Conservation (phyloP, 176 grass and related monocot genomes). For the Cymbopogon citratus region DNA sequence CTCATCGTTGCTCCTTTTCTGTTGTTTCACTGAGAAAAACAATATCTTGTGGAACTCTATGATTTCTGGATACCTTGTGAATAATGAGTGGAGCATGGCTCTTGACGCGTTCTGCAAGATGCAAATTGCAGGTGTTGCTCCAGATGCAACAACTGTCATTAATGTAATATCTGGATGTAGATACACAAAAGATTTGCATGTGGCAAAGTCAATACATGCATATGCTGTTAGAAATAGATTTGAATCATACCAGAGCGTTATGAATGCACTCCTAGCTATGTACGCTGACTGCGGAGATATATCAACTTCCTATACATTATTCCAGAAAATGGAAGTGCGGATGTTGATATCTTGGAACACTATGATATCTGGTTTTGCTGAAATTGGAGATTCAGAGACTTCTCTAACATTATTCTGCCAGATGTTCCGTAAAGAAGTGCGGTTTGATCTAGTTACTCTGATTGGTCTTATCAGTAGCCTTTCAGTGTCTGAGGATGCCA, state of each 20-base stretch:
- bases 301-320: constrained; percentile 44
- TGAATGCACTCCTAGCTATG: constrained; percentile 58
- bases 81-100: constrained; percentile 30
- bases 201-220: constrained; percentile 57
- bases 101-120: constrained; percentile 35
- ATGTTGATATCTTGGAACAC: constrained; percentile 70
- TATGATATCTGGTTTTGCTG: constrained; percentile 56
- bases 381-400: constrained; percentile 27
- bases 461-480: constrained; percentile 46
- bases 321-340: constrained; percentile 29
- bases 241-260: constrained; percentile 31
- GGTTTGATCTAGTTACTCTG: constrained; percentile 60
- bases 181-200: constrained; percentile 28
- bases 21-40: constrained; percentile 14
- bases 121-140: constrained; percentile 36
- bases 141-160: constrained; percentile 45
- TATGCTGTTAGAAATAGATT: constrained; percentile 52
- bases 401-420: constrained; percentile 38
- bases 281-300: constrained; percentile 41
- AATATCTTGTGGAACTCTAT: constrained; percentile 62
- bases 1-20: constrained; percentile 42
- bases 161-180: constrained; percentile 48
- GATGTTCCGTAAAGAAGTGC: constrained; percentile 41
- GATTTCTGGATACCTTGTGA: constrained; percentile 61
- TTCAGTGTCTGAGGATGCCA: constrained; percentile 12